phyloP scores from a whole-genome alignment of 345 rosid species.

The Brassica rapa region DNA sequence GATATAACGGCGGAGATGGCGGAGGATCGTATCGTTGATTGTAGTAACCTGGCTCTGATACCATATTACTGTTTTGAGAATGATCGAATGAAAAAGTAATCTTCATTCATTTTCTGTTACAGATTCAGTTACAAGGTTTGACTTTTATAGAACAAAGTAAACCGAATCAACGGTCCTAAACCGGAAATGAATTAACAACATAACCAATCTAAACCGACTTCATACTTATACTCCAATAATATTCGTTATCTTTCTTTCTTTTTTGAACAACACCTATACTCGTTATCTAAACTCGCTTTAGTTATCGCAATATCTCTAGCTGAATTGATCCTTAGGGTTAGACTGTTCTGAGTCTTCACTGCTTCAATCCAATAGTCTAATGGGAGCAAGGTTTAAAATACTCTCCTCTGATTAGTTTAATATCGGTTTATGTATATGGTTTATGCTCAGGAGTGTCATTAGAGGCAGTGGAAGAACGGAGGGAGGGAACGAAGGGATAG shows the following conservation, averaged over 20 bases:
- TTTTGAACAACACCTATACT: too few relatives aligned
- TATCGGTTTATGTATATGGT: not conserved
- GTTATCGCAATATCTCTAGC: not conserved
- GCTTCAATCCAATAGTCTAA: too few relatives aligned
- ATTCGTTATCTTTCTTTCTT: too few relatives aligned
- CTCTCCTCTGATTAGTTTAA: not conserved
- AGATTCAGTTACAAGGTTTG: not conserved
- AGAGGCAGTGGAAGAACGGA: constrained; percentile 58
- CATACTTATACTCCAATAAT: not conserved
- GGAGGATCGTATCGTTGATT: too few relatives aligned
- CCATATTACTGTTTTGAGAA: not conserved
- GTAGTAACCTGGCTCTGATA: too few relatives aligned
- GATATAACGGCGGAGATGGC: too few relatives aligned
- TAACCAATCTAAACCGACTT: not conserved
- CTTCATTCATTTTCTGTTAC: not conserved
- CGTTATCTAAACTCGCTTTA: not conserved
- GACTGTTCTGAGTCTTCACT: too few relatives aligned
- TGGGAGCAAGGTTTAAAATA: too few relatives aligned
- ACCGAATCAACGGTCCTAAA: not conserved
- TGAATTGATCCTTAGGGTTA: not conserved
- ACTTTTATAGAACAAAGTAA: too few relatives aligned
- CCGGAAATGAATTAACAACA: not conserved
- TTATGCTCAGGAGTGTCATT: constrained; percentile 18
- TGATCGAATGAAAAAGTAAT: not conserved
- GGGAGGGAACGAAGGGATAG: constrained; percentile 79